phyloP scores from a whole-genome alignment of 805 yeast genomes.

The Wickerhamomyces ciferrii region DNA sequence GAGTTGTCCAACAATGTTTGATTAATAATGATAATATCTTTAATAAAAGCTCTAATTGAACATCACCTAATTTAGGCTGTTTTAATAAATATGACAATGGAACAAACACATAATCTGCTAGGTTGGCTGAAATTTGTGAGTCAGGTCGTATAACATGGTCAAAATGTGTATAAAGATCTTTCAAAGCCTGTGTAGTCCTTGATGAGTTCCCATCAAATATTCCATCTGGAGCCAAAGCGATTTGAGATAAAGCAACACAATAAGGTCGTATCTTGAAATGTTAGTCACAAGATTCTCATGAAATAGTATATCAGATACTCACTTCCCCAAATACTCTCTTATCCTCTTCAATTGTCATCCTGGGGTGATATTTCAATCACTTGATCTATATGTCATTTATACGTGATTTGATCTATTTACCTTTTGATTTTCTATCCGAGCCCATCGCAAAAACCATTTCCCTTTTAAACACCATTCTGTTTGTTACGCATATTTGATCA shows the following conservation, averaged over 20 bases:
- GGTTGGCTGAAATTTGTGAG: conserved; percentile 25
- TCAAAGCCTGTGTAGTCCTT: conserved; percentile 26
- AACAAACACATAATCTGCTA: conserved; percentile 59
- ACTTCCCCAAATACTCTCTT: conserved; percentile 1
- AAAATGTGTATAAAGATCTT: conserved; percentile 24
- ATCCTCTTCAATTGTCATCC: conserved; percentile 4
- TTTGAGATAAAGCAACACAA: conserved; percentile 39
- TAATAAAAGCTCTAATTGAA: conserved; percentile 40
- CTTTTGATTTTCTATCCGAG: background rate
- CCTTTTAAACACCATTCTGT: background rate
- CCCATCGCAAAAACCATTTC: background rate
- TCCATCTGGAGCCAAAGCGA: conserved; percentile 35
- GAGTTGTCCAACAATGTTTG: conserved; percentile 39
- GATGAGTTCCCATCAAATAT: conserved; percentile 26
- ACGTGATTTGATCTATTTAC: background rate
- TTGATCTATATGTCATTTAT: background rate
- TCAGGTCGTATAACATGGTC: conserved; percentile 10
- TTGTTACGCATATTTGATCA: background rate
- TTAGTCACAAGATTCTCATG: conserved; percentile 1
- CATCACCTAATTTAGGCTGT: conserved; percentile 39
- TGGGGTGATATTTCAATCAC: background rate
- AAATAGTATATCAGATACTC: background rate
- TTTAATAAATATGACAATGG: conserved; percentile 53
- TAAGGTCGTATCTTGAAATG: conserved; percentile 27
- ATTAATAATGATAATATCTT: conserved; percentile 40